Evolutionary conservation across 2,329 filamentous ascomycete genomes (phyloP), one percentile per base, ranked within the genome.

Genomic region (Fusarium sp.): DNA sequence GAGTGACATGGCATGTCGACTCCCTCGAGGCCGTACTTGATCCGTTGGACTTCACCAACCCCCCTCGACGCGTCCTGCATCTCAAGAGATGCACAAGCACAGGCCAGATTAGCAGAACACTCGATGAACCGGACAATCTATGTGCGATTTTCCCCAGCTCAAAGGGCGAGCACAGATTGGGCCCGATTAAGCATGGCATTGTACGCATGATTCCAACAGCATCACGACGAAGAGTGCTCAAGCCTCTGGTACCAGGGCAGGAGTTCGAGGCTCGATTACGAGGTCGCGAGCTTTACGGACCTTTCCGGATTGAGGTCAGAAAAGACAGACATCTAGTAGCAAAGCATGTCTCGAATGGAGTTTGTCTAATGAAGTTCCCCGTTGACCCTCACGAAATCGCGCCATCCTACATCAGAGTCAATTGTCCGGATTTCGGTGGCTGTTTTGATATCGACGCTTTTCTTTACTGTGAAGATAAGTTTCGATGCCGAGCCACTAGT

Each of bases 171-270:
- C 54, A 61, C 34, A 60, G 4, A 1, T 2, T 61, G 1, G 58
- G 58, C 3, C 54, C 54, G 4, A 51, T 51, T 4, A 61, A 61
- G 6, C 54, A 61, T 6, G 58, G 54, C 15, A 61, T 60, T 13
- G 58, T 61, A 7, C 58, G 58, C 10, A 61, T 60, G 54, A 15
- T 59, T 2, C 24, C 58, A 9, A 33, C 5, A 2, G 44, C 54
- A 42, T 60, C 58, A 13, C 43, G 54, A 0, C 58, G 7, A 7
- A 38, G 22, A n/a, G 17, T 60, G 1, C 14, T 33, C 1, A 39
- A 22, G 1, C 31, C 38, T 1, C 33, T 44, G 5, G 6, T 7
- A 0, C 24, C 43, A 10, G 38, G 58, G 5, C 14, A 26, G 9
- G 8, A 4, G 0, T 59, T 59, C 1, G 54, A 61, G 6, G 54